These are phyloP conservation scores for Spiromastix sp. DNA, from an alignment of 2,329 filamentous ascomycete species.

Conservation along the genomic window DNA sequence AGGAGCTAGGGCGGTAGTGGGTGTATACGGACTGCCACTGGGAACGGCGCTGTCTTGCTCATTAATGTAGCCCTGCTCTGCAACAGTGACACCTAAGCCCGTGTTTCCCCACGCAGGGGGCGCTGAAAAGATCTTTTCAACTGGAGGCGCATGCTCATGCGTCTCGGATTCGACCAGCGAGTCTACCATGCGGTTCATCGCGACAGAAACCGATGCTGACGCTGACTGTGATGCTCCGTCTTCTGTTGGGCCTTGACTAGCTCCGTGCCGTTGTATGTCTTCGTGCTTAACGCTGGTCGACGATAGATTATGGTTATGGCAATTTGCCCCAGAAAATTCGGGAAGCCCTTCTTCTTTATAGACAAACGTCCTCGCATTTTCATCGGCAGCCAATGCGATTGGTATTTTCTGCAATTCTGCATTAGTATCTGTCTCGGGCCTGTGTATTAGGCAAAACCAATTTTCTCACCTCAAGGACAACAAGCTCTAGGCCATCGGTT, in stretches of 20 bases:
- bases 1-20: constrained; percentile 2
- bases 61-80: too few species aligned
- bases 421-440: too few species aligned
- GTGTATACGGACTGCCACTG: constrained; percentile 4
- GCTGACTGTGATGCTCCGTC: constrained; percentile 36
- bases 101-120: constrained; percentile 1
- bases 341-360: constrained; percentile 44
- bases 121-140: constrained; percentile 1
- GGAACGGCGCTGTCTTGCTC: constrained; percentile 1
- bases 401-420: constrained; percentile 42
- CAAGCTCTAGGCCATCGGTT: constrained; percentile 49
- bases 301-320: constrained; percentile 30
- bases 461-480: constrained; percentile 35
- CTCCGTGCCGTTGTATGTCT: constrained; percentile 25
- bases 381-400: constrained; percentile 36
- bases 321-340: constrained; percentile 36
- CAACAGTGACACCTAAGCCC: background rate
- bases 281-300: constrained; percentile 32
- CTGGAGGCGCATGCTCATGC: constrained; percentile 14
- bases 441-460: too few species aligned
- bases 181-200: constrained; percentile 50
- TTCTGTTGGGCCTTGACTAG: constrained; percentile 17
- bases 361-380: constrained; percentile 37
- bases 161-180: constrained; percentile 39
- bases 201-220: constrained; percentile 36